Percentiles rank a stretch among this genome's conserved stretches.
Conservation (phyloP, 306 rosid genomes). For the Citrullus colocynthis region DNA sequence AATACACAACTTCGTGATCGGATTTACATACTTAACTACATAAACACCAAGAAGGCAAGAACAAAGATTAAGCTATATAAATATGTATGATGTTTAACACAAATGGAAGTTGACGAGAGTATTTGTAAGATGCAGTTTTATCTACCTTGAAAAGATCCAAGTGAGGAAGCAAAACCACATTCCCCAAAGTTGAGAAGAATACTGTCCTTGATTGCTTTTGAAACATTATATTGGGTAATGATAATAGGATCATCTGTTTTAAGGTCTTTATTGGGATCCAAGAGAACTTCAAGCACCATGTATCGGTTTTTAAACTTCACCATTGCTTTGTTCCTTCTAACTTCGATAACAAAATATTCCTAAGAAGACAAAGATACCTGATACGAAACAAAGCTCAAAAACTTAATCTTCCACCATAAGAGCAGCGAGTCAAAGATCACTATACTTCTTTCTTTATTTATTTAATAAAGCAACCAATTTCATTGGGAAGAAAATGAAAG, state of each 20-base stretch:
- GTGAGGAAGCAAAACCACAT: conserved; percentile 71
- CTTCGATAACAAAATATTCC: neutral
- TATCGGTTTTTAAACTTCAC: conserved; percentile 72
- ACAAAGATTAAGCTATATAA: neutral
- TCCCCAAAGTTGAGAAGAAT: conserved; percentile 66
- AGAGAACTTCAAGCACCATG: conserved; percentile 60
- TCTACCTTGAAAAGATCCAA: conserved; percentile 65
- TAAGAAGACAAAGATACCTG: neutral
- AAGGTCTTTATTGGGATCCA: conserved; percentile 59
- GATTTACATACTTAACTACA: conserved; percentile 70
- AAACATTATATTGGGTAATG: conserved; percentile 49
- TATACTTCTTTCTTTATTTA: too few relatives aligned
- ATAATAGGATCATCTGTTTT: conserved; percentile 37
- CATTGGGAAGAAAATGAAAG: too few relatives aligned
- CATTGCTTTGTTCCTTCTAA: conserved; percentile 21
- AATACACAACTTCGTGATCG: conserved; percentile 63
- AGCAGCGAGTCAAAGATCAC: neutral
- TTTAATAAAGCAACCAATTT: too few relatives aligned
- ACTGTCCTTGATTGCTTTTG: conserved; percentile 58
- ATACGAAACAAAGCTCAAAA: neutral
- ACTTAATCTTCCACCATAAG: neutral
- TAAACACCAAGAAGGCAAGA: neutral
- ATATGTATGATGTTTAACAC: neutral
- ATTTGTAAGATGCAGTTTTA: neutral
- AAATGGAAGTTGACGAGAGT: neutral